Evolutionary conservation across 768 basidiomycete genomes (phyloP), one percentile per base, ranked within the genome.

Genomic region (Asterophora parasitica): DNA sequence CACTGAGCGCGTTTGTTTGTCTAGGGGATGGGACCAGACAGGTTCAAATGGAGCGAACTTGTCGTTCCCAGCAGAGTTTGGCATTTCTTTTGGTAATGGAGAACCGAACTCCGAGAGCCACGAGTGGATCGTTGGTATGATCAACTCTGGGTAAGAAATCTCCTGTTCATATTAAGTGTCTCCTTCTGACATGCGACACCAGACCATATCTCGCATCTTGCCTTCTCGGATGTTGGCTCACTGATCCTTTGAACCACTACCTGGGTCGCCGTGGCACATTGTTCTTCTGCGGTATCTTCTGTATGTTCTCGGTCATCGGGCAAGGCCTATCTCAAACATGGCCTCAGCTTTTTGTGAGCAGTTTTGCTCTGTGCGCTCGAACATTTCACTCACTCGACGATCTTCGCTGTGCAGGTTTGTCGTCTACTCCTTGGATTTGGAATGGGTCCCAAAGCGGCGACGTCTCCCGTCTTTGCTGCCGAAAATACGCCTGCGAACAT

Each of bases 401-500:
- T 9, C 28, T 15, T 13, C 13, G 40, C 1, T 15, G 12, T 13
- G 4, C 19, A 74, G 71, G 65, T 76, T 32, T 74, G 72, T 52
- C 78, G 82, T 23, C 60, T 84, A 9, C 63, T 83, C 9, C 69
- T 83, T n/a, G 82, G 83, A 23, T 57, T 85, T 30, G 82, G 81
- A 27, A 83, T 84, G 74, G 82, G 82, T 15, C 72, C 80, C 2
- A 84, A 84, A 62, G 76, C 74, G 4, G 68, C 74, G 2, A 81
- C 83, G 0, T 78, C 80, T 0, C 84, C 84, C 4, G 75, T 85
- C 13, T 84, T 73, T 57, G 76, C 83, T 10, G 80, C 83, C 3
- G 86, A 97, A 65, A 83, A 85, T 60, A 72, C 83, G 0, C 93
- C 93, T 0, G 81, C 92, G 0, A 67, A 68, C 12, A 90, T 97